Percentiles rank a stretch among this genome's conserved stretches.
Evolutionary conservation across 108 stramenopile species (phyloP).

Genomic region (Fistulifera solaris): DNA sequence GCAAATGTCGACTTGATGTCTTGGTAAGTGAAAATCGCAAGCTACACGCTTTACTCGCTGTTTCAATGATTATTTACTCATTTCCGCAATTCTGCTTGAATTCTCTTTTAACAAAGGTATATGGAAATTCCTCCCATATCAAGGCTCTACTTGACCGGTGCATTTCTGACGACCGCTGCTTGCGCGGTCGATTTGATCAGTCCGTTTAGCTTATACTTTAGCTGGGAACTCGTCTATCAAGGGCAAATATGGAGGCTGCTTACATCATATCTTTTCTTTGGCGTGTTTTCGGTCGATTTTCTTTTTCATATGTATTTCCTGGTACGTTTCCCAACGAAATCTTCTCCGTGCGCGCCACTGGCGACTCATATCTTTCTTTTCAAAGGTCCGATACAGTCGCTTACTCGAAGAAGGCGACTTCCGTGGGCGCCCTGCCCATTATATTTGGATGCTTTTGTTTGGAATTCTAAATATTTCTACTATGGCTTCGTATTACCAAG

Average conservation of each 20-base stretch:
- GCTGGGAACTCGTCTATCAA: conserved; percentile 80
- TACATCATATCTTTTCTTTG: conserved; percentile 96
- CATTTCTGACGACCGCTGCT: conserved; percentile 91
- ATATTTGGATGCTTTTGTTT: conserved; percentile 88
- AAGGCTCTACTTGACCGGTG: conserved; percentile 89
- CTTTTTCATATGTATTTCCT: conserved; percentile 99
- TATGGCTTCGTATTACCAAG: conserved; percentile 73
- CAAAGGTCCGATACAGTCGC: conserved; percentile 90
- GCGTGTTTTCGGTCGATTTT: conserved; percentile 92
- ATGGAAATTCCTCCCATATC: conserved; percentile 92
- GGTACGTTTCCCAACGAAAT: too few relatives aligned
- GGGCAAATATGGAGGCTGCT: conserved; percentile 95
- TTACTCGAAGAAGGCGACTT: conserved; percentile 95
- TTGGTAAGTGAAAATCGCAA: neutral
- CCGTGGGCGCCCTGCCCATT: conserved; percentile 87
- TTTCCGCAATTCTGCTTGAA: neutral
- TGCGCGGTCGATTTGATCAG: conserved; percentile 84
- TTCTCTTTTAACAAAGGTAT: conserved; percentile 63
- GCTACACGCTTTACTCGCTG: neutral
- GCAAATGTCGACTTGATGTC: conserved; percentile 1
- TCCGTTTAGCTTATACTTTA: conserved; percentile 90
- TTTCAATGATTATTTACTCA: neutral
- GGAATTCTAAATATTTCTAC: conserved; percentile 70
- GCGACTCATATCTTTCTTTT: conserved; percentile 17
- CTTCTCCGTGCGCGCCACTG: neutral